Evolutionary conservation across 2,329 filamentous ascomycete genomes (phyloP).

Genomic region (Chaetomium globosum): DNA sequence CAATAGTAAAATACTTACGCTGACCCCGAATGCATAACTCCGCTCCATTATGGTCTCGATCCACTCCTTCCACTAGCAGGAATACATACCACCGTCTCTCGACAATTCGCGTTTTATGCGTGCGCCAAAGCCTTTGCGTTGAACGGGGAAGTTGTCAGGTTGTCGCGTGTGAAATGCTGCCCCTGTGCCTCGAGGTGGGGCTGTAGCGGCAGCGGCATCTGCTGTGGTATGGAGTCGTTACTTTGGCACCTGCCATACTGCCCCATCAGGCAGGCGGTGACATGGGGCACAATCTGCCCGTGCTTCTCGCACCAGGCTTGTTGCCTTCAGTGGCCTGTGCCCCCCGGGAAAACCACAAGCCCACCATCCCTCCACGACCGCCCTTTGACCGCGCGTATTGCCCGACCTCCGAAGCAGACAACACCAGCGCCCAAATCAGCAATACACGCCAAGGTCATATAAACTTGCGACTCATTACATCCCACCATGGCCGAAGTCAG

Average conservation of each 20-base stretch:
- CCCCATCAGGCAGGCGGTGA: constrained; percentile 13
- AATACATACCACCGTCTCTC: background rate
- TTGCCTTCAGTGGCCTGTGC: constrained; percentile 5
- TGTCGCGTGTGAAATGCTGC: background rate
- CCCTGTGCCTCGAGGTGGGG: background rate
- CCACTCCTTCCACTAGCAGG: background rate
- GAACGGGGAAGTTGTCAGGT: background rate
- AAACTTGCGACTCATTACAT: background rate
- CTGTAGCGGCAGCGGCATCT: no score
- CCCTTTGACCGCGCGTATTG: background rate
- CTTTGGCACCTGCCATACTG: background rate
- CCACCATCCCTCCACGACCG: constrained; percentile 2
- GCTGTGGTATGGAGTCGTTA: background rate
- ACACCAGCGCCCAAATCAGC: constrained; percentile 7
- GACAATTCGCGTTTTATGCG: background rate
- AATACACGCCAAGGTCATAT: background rate
- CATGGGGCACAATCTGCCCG: background rate
- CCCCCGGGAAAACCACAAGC: constrained; percentile 3
- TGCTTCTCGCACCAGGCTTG: background rate
- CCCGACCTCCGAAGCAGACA: background rate
- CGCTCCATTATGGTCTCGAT: background rate
- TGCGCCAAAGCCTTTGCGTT: background rate
- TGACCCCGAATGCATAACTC: background rate
- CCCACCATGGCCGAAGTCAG: constrained; percentile 85
- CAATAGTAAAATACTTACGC: background rate